Base-by-base conservation (phyloP, 768 basidiomycete genomes). In the Hygrocybe punicea region DNA sequence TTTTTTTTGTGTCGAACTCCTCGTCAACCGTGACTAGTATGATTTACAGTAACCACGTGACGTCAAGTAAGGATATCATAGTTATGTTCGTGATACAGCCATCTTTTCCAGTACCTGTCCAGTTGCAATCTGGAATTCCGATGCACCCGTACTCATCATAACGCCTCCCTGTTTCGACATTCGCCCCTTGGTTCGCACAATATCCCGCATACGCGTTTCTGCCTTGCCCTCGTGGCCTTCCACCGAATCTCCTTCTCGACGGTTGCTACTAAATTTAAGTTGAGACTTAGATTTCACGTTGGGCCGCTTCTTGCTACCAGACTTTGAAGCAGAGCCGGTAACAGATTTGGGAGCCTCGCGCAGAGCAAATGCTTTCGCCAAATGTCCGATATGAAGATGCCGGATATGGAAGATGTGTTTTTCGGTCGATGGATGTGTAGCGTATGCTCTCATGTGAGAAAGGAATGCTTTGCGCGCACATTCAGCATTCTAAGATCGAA, bases 331-430 rank as follows among this genome's bases (percentile, higher is more conserved):
- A 16, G 68, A 59, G 6, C 60, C 66, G 50, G 75, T 78, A 40
- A 81, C 78, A 19, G 77, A 63, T 53, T 74, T 81, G 1, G 93
- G 93, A 8, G 93, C 88, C 25, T 95, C 93, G 29, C 93, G 88
- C 60, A 95, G 77, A 1, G 90, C 91, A 65, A 96, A 96, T 1
- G 93, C 84, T 71, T 96, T 95, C 14, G 94, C 93, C 46, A 93
- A 73, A 75, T 99, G 97, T 1, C 97, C 97, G 44, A 97, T 81
- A 67, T 99, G 97, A 8, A 98, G 80, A 67, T 96, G 84, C 14
- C 89, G 89, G 58, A 98, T 86, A 71, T 98, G 95, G 78, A 99
- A 99, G 52, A 98, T 91, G 61, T 93, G 86, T 67, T 98, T 99
- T 71, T 98, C 97, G 58, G 87, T 85, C 14, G 89, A 82, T 0